Conservation (phyloP, 2,329 filamentous ascomycete species). For the Phyllosticta capitalensis region DNA sequence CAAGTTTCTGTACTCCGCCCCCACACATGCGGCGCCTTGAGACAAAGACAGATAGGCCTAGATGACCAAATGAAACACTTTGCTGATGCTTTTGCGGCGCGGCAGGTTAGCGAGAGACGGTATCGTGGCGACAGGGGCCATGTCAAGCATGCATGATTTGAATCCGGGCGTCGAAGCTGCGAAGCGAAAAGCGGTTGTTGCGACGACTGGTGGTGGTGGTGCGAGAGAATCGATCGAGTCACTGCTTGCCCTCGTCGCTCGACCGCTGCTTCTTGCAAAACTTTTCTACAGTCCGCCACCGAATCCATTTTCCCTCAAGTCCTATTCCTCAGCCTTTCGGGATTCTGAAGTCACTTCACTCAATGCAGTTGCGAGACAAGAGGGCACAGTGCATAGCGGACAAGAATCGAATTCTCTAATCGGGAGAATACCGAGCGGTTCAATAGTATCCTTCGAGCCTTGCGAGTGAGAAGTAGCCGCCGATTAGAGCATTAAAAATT, state of each 20-base stretch:
- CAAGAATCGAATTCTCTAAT: background rate
- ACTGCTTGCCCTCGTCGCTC: no score
- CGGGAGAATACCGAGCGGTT: background rate
- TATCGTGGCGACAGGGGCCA: background rate
- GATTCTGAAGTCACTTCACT: no score
- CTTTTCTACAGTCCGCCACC: no score
- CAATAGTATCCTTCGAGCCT: background rate
- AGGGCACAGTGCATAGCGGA: background rate
- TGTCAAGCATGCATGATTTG: background rate
- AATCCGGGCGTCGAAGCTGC: background rate
- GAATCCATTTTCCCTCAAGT: no score
- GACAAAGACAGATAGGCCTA: background rate
- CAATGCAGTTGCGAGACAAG: background rate
- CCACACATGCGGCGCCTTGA: no score
- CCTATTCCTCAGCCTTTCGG: no score
- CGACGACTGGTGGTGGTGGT: background rate
- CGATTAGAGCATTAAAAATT: conserved; percentile 8
- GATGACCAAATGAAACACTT: background rate
- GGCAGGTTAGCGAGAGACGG: background rate
- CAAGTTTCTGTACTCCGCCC: no score
- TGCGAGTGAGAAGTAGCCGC: background rate
- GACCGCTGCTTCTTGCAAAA: no score
- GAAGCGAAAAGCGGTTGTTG: background rate
- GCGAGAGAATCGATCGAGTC: no score
- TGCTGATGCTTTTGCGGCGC: no score